Evolutionary conservation across 2,329 filamentous ascomycete genomes (phyloP), one percentile per base, ranked within the genome.

Genomic region (Teratosphaeriaceae sp.): DNA sequence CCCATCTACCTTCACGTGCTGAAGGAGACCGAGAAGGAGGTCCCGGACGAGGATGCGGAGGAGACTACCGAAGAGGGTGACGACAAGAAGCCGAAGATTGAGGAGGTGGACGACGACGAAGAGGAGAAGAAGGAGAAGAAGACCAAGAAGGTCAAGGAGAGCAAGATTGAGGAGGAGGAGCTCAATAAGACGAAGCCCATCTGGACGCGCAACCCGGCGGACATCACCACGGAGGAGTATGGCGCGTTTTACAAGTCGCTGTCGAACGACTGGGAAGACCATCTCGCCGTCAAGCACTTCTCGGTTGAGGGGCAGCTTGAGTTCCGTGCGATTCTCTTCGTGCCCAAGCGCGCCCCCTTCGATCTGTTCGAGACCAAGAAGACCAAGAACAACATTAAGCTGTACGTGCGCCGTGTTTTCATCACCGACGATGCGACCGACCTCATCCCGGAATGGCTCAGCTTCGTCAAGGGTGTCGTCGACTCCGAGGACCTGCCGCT

Each of bases 341-440:
- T 98, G 43, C 92, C 92, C 69, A 97, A 98, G 87, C 90, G 92
- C 64, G 92, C 92, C 71, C 92, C 92, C 62, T 98, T 98, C 72
- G 92, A 98, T 67, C 86, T 98, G 52, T 98, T 98, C 71, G 92
- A 98, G 85, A 96, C 90, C 69, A 98, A 98, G 88, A 95, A 96
- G 85, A 96, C 90, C 68, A 98, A 98, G 88, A 98, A 97, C 86
- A 98, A 98, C 85, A 97, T 98, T 82, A 98, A 98, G 85, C 84
- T 98, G 62, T 98, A 98, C 76, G 92, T 98, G 65, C 90, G 92
- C 71, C 92, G 92, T 70, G 92, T 98, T 72, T 98, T 98, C 85
- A 98, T 98, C 79, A 98, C 92, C 49, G 92, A 98, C 60, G 92
- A 98, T 71, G 92, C 92, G 61, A 97, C 92, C 60, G 92, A 98